Evolutionary conservation across 768 basidiomycete species (phyloP).

Genomic region (Steccherinum ochraceum): DNA sequence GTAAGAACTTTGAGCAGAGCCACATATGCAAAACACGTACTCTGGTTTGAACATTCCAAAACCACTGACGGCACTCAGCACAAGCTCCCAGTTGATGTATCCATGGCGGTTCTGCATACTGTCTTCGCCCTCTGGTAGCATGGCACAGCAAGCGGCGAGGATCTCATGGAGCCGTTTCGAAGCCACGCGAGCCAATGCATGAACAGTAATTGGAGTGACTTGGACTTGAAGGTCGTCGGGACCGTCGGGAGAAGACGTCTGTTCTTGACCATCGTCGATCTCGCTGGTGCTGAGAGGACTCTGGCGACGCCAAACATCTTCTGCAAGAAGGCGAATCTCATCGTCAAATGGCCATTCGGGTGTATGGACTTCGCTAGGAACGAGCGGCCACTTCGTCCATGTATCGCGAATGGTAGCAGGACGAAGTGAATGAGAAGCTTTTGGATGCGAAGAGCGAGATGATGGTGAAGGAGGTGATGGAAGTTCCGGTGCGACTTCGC

Average conservation of each 20-base stretch:
- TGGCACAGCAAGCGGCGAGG: slow-evolving; percentile 47
- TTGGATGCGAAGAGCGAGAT: slow-evolving; percentile 3
- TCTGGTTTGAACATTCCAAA: slow-evolving; percentile 26
- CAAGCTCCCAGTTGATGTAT: slow-evolving; percentile 56
- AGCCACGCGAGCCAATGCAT: slow-evolving; percentile 35
- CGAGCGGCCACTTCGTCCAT: slow-evolving; percentile 78
- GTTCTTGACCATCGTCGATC: slow-evolving; percentile 10
- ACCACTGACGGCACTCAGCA: slow-evolving; percentile 47
- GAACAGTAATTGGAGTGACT: slow-evolving; percentile 25
- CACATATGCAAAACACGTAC: slow-evolving; percentile 3
- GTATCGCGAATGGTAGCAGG: slow-evolving; percentile 28
- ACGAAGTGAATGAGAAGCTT: slow-evolving; percentile 4
- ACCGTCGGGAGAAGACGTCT: background rate
- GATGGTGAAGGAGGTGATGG: background rate
- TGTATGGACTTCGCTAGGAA: slow-evolving; percentile 48
- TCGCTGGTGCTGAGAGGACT: background rate
- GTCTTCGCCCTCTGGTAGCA: slow-evolving; percentile 47
- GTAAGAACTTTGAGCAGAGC: no score
- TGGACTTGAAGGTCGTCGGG: slow-evolving; percentile 22
- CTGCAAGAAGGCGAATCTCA: slow-evolving; percentile 49
- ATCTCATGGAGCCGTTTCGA: slow-evolving; percentile 43
- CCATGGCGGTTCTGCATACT: slow-evolving; percentile 61
- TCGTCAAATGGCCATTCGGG: slow-evolving; percentile 72
- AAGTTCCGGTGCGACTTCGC: background rate
- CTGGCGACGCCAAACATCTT: slow-evolving; percentile 12